These are phyloP conservation scores for Marasmius fiardii DNA, from an alignment of 1,284 basidiomycete genomes.

Conservation along the genomic window DNA sequence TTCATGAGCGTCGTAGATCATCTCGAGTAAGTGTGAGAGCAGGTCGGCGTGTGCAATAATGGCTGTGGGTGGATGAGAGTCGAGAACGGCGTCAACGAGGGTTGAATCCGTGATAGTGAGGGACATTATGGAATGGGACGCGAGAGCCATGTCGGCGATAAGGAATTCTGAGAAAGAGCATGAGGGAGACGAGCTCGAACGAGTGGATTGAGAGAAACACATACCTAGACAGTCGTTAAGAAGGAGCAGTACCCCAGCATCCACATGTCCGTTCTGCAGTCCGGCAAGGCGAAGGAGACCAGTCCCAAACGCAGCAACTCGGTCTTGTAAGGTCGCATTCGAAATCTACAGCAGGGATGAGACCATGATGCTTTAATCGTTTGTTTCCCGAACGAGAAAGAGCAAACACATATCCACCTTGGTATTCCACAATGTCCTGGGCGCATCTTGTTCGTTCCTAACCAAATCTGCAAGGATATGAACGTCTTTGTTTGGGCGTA, in stretches of 20 bases:
- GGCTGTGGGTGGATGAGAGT: constrained; percentile 60
- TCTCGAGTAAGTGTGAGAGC: constrained; percentile 61
- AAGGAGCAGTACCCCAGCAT: constrained; percentile 68
- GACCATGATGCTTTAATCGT: too few relatives aligned
- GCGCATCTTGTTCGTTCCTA: constrained; percentile 58
- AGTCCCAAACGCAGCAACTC: constrained; percentile 62
- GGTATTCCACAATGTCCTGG: constrained; percentile 73
- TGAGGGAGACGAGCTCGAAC: constrained; percentile 2
- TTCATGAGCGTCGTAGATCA: constrained; percentile 50
- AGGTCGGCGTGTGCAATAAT: constrained; percentile 66
- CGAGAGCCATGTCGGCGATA: constrained; percentile 71
- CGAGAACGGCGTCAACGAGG: constrained; percentile 58
- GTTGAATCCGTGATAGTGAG: constrained; percentile 60
- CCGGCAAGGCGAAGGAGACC: constrained; percentile 59
- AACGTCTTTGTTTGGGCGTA: constrained; percentile 66
- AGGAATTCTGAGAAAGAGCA: constrained; percentile 56
- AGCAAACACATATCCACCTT: constrained; percentile 43
- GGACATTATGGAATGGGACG: constrained; percentile 66
- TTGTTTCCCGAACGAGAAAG: not conserved
- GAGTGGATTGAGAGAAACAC: constrained; percentile 14
- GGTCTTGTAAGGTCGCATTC: constrained; percentile 62
- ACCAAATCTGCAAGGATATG: constrained; percentile 65
- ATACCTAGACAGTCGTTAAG: constrained; percentile 73
- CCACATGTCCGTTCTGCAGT: constrained; percentile 43
- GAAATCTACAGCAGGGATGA: constrained; percentile 47